A percentile compares a stretch with the other conserved stretches of the same genome.
Conservation (phyloP, 2,329 filamentous ascomycete species). For the Dactylellina cionopaga region DNA sequence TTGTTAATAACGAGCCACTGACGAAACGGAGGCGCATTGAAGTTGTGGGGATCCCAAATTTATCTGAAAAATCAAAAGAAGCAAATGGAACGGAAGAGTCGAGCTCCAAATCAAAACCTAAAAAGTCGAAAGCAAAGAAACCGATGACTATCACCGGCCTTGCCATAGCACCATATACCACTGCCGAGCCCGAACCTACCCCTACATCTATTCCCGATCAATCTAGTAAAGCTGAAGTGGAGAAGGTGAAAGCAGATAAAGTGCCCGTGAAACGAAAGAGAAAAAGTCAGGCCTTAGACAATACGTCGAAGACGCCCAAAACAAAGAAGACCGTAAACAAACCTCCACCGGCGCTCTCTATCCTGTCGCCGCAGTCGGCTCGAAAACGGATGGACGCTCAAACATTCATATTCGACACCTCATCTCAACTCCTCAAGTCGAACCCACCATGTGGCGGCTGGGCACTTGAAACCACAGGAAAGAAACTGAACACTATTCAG, state of each 20-base stretch:
- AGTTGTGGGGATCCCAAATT: constrained; percentile 13
- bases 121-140: constrained; percentile 26
- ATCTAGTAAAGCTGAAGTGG: no score
- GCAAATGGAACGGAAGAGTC: not conserved
- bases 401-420: constrained; percentile 43
- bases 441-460: constrained; percentile 33
- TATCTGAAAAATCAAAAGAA: not conserved
- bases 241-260: not conserved
- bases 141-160: constrained; percentile 24
- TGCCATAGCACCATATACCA: constrained; percentile 31
- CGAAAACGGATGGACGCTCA: constrained; percentile 32
- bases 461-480: constrained; percentile 32
- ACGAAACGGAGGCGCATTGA: constrained; percentile 27
- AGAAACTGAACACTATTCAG: constrained; percentile 38
- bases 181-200: not conserved
- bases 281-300: no score
- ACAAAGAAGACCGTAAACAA: constrained; percentile 22
- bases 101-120: constrained; percentile 1
- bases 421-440: constrained; percentile 27
- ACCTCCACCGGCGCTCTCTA: not conserved
- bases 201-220: not conserved
- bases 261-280: constrained; percentile 8
- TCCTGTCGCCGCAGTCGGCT: constrained; percentile 31
- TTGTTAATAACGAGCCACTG: not conserved
- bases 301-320: not conserved